phyloP scores from a whole-genome alignment of 495 filamentous ascomycete genomes.

The Penicillium flavigenum region DNA sequence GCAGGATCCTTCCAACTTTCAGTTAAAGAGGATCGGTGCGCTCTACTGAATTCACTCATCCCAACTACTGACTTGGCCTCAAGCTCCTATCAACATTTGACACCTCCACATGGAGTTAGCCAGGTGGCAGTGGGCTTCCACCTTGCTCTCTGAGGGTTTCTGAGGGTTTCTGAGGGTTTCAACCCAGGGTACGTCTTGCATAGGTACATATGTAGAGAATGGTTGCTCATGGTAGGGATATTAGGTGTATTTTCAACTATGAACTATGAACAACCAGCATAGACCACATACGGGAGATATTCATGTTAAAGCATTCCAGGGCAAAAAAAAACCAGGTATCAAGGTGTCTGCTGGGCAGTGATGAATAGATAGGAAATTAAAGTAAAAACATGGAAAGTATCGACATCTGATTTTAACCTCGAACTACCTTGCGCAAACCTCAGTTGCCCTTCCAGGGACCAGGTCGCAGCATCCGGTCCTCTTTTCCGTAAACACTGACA shows the following conservation, averaged over 20 bases:
- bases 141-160: no score
- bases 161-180: no score
- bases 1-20: no score
- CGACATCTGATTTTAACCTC: background rate
- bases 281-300: background rate
- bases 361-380: background rate
- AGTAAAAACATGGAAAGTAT: background rate
- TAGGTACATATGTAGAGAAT: no score
- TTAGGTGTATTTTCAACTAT: background rate
- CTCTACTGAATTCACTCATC: no score
- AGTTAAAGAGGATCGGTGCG: no score
- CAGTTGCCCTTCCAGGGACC: slow-evolving; percentile 38
- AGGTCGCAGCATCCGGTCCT: slow-evolving; percentile 44
- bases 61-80: no score
- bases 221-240: background rate
- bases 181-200: no score
- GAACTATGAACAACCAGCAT: background rate
- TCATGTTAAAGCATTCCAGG: background rate
- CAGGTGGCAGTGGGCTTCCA: no score
- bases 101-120: no score
- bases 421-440: background rate
- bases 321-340: background rate
- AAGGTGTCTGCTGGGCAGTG: background rate
- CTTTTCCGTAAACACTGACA: slow-evolving; percentile 48
- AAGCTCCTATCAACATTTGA: no score